Evolutionary conservation across 2,329 filamentous ascomycete genomes (phyloP).

Genomic region (Aaosphaeria pasadenensis): DNA sequence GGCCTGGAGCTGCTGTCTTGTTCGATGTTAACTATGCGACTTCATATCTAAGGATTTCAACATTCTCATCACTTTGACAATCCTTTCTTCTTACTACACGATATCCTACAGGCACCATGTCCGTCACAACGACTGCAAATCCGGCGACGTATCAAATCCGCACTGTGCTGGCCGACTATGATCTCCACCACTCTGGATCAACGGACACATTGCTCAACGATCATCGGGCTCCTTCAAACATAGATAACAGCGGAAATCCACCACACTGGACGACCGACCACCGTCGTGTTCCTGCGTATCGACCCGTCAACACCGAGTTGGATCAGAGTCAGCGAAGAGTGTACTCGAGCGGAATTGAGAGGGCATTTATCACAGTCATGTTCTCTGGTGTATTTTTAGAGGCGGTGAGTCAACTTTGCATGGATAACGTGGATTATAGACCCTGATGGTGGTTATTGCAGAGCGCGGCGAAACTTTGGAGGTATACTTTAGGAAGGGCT

Average conservation of each 20-base stretch:
- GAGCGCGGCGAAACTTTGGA: constrained; percentile 48
- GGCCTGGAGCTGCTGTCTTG: no score
- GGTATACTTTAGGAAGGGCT: constrained; percentile 48
- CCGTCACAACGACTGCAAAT: constrained; percentile 44
- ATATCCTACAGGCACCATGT: constrained; percentile 27
- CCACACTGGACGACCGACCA: constrained; percentile 48
- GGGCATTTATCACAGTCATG: constrained; percentile 50
- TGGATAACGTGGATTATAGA: constrained; percentile 2
- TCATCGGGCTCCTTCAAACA: constrained; percentile 26
- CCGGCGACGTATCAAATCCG: constrained; percentile 35
- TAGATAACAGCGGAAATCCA: constrained; percentile 16
- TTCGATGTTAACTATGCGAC: no score
- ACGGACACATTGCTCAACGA: constrained; percentile 18
- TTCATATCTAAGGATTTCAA: no score
- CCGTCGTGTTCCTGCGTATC: constrained; percentile 47
- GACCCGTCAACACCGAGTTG: constrained; percentile 45
- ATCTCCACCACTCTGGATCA: constrained; percentile 43
- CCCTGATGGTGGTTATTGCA: constrained; percentile 7
- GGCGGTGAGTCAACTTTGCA: constrained; percentile 33
- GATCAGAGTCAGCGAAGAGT: constrained; percentile 43
- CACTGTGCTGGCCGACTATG: constrained; percentile 45
- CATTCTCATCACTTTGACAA: no score
- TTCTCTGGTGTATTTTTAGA: constrained; percentile 47
- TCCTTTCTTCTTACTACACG: no score
- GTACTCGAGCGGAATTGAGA: constrained; percentile 45